Evolutionary conservation across 148 eudicot species (phyloP), one percentile per base, ranked within the genome.

Genomic region (Camellia lanceoleosa): DNA sequence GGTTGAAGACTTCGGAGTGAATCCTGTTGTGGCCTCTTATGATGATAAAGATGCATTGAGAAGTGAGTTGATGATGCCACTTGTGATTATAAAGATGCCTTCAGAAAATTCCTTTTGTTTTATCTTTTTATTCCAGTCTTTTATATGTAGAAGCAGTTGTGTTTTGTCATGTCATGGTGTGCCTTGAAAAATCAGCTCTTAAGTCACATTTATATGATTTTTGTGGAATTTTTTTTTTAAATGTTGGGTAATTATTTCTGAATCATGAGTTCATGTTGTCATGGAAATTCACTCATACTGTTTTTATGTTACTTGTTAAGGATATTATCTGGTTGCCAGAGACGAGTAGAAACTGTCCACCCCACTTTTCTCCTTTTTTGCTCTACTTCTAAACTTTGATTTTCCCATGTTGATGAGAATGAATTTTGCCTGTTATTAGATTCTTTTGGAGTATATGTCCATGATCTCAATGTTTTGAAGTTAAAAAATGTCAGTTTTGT

Each of bases 21-120:
- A 67, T 74, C 78, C 85, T 38, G 76, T 52, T 71, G 49, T 74
- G 84, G 87, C 80, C 49, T 72, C 92, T 61, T 78, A 82, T 82
- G 92, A 91, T 56, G 99, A 97, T 82, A 94, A 91, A 89, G 88
- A 85, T 88, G 84, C 89, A 56, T 62, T 91, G 80, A 97, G 87
- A 84, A 92, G 99, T 97, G 88, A 91, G 98, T 89, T 52, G 15
- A 42, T 83, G 66, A 30, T 80, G 42, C 19, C 71, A 18, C 41
- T 67, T 78, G 51, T 43, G 78, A 74, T 74, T 16, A 18, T 60
- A n/a, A 18, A 58, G 59, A 59, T 74, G 77, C 63, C 12, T 15
- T 74, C n/a, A 38, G 13, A 74, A 14, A 55, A 15, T 56, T 11
- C 20, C 20, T 51, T 49, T 30, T 3, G 14, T n/a, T 73, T 56